These are phyloP conservation scores for Tylopilus balloui DNA, from an alignment of 768 basidiomycete genomes.

Conservation along the genomic window DNA sequence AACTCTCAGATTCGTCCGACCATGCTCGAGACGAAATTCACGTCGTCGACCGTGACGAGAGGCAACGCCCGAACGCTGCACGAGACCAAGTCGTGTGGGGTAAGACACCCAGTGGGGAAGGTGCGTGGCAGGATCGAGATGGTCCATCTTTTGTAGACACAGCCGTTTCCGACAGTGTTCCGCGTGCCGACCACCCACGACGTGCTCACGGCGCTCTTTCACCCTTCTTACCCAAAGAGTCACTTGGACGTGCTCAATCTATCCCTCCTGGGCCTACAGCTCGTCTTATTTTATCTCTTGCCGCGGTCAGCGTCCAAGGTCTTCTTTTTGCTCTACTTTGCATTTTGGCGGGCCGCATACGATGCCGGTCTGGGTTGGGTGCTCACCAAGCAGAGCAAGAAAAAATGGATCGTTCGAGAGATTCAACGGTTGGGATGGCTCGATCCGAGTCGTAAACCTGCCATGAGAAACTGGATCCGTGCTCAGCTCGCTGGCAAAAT, in stretches of 20 bases:
- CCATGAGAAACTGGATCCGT: slow-evolving; percentile 75
- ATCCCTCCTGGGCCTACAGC: slow-evolving; percentile 70
- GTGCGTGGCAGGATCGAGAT: slow-evolving; percentile 36
- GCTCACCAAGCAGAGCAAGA: slow-evolving; percentile 92
- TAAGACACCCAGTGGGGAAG: slow-evolving; percentile 77
- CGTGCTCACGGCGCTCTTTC: slow-evolving; percentile 78
- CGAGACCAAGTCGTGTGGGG: slow-evolving; percentile 77
- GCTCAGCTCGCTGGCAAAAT: slow-evolving; percentile 86
- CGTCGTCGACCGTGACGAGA: slow-evolving; percentile 12
- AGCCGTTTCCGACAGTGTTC: slow-evolving; percentile 61
- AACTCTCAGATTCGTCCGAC: neutral
- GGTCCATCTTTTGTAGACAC: neutral
- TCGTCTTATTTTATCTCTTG: slow-evolving; percentile 66
- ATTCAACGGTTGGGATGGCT: slow-evolving; percentile 83
- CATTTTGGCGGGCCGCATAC: slow-evolving; percentile 89
- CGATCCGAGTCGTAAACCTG: slow-evolving; percentile 62
- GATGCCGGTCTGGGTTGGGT: slow-evolving; percentile 93
- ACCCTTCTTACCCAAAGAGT: slow-evolving; percentile 80
- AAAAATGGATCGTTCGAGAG: slow-evolving; percentile 85
- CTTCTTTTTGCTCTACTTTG: slow-evolving; percentile 89
- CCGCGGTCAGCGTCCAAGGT: slow-evolving; percentile 49
- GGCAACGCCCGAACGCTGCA: slow-evolving; percentile 2
- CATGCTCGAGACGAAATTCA: neutral
- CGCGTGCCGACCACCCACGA: slow-evolving; percentile 90
- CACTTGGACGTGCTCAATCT: slow-evolving; percentile 86